phyloP scores from a whole-genome alignment of 2,329 filamentous ascomycete species.

The Cryphonectria parasitica region DNA sequence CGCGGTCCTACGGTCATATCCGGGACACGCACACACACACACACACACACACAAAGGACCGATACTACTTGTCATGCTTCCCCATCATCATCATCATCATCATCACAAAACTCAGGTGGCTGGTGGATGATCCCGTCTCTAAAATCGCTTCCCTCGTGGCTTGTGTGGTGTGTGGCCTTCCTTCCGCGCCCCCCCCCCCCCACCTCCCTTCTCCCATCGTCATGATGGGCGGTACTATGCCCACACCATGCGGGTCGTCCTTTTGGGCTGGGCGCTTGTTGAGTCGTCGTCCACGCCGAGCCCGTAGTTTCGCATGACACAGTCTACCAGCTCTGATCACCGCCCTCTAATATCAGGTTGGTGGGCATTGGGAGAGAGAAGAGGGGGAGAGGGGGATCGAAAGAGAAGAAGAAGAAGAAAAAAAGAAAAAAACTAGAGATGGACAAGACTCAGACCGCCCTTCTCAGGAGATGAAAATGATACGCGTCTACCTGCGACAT shows the following conservation, averaged over 20 bases:
- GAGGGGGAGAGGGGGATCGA: too few species aligned
- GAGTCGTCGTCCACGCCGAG: constrained; percentile 3
- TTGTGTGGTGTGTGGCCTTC: background rate
- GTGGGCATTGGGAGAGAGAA: background rate
- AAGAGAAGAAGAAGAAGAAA: too few species aligned
- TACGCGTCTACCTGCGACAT: background rate
- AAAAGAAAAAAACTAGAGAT: background rate
- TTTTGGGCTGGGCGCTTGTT: background rate
- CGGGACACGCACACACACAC: background rate
- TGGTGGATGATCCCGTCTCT: background rate
- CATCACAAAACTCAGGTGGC: background rate
- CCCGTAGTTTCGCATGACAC: background rate
- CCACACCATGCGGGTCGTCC: constrained; percentile 5
- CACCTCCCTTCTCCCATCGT: background rate
- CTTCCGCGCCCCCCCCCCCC: background rate
- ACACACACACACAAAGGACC: background rate
- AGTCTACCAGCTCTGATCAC: background rate
- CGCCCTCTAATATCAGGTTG: background rate
- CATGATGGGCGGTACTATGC: background rate
- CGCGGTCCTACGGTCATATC: constrained; percentile 4
- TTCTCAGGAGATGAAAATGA: background rate
- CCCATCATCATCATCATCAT: background rate
- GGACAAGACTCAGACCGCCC: constrained; percentile 1
- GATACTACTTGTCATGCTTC: background rate
- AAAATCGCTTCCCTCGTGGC: background rate